These are phyloP conservation scores for Proliferodiscus dingleyae DNA, from an alignment of 2,329 filamentous ascomycete genomes.

Conservation along the genomic window DNA sequence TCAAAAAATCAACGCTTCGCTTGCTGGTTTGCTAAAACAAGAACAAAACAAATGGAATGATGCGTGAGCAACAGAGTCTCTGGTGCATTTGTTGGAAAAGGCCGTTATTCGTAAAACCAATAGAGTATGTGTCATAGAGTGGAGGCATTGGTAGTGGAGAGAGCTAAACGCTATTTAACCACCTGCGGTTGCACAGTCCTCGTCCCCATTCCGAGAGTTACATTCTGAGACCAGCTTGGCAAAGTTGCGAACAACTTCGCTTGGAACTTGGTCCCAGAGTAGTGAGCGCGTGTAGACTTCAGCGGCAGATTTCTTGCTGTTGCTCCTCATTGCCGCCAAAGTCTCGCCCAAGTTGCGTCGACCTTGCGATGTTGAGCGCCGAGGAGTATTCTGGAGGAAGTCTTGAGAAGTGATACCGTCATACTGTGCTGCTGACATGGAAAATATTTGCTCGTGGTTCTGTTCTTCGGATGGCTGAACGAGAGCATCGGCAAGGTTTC, in stretches of 20 bases:
- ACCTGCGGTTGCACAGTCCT: constrained; percentile 20
- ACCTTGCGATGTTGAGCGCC: constrained; percentile 53
- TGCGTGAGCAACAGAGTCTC: constrained; percentile 48
- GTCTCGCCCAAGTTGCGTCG: constrained; percentile 76
- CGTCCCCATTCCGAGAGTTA: constrained; percentile 38
- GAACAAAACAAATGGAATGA: constrained; percentile 25
- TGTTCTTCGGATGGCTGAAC: constrained; percentile 77
- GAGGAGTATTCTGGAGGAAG: constrained; percentile 55
- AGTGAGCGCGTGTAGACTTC: constrained; percentile 91
- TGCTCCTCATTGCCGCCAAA: constrained; percentile 70
- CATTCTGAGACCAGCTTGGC: constrained; percentile 82
- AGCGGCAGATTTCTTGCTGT: constrained; percentile 67
- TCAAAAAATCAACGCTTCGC: constrained; percentile 33
- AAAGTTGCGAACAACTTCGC: constrained; percentile 88
- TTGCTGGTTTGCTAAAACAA: constrained; percentile 27
- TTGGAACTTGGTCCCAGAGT: constrained; percentile 89
- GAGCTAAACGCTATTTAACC: constrained; percentile 15
- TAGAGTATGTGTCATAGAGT: constrained; percentile 12
- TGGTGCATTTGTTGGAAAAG: constrained; percentile 27
- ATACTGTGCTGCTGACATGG: constrained; percentile 81
- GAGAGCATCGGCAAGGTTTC: constrained; percentile 62
- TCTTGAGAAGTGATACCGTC: constrained; percentile 75
- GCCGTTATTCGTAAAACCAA: constrained; percentile 23
- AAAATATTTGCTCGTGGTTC: constrained; percentile 82
- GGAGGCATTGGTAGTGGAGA: constrained; percentile 3